phyloP scores from a whole-genome alignment of 805 yeast species.

The Starmerella geochares region DNA sequence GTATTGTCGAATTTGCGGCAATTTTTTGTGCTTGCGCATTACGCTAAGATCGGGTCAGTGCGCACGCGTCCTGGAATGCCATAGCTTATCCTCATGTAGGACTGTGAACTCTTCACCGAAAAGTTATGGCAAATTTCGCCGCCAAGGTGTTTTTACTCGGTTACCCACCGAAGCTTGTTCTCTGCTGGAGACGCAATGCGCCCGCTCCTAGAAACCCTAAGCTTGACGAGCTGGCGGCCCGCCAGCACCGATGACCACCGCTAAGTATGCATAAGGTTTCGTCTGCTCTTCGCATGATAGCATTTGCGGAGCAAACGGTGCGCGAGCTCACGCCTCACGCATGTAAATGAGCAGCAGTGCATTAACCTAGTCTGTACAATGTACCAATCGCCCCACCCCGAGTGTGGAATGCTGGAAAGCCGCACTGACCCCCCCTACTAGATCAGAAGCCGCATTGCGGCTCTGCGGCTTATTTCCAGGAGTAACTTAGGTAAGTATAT shows the following conservation, averaged over 20 bases:
- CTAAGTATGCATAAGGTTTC: not conserved
- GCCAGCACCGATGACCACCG: not conserved
- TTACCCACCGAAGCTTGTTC: constrained; percentile 4
- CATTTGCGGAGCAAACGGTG: not conserved
- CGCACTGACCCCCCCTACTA: not conserved
- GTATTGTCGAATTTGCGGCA: not conserved
- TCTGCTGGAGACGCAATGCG: not conserved
- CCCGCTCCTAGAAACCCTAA: not conserved
- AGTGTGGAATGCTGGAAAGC: too few species aligned
- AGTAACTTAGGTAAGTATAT: too few species aligned
- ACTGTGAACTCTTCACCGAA: too few species aligned
- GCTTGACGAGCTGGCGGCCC: not conserved
- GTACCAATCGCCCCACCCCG: too few species aligned
- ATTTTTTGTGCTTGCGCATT: not conserved
- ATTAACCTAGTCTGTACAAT: too few species aligned
- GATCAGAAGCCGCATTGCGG: constrained; percentile 1
- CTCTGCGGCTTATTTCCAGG: too few species aligned
- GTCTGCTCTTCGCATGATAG: not conserved
- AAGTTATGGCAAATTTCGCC: too few species aligned
- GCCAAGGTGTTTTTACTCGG: not conserved
- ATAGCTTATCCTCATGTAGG: too few species aligned
- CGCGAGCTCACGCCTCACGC: not conserved
- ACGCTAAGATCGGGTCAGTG: not conserved
- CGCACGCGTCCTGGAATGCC: too few species aligned
- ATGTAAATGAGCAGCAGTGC: too few species aligned